Evolutionary conservation across 1,284 basidiomycete genomes (phyloP).

Genomic region (Fistulinella cinereoalba): DNA sequence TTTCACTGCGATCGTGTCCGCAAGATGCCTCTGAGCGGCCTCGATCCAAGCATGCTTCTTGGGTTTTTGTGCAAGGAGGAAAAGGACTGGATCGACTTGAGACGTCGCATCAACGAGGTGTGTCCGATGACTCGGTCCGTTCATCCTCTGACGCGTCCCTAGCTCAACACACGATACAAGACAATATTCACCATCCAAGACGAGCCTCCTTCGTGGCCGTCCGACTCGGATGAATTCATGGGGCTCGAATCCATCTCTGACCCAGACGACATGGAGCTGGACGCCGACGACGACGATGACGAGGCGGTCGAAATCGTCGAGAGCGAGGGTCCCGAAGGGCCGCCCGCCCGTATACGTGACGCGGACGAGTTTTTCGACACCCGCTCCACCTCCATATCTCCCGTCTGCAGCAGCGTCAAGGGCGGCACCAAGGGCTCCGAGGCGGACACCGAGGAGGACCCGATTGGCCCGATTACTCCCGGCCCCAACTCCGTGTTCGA

Average conservation of each 20-base stretch:
- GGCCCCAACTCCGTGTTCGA: slow-evolving; percentile 51
- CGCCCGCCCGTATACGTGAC: slow-evolving; percentile 20
- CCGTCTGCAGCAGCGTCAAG: slow-evolving; percentile 37
- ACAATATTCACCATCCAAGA: slow-evolving; percentile 82
- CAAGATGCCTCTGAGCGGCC: slow-evolving; percentile 87
- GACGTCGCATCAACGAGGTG: slow-evolving; percentile 69
- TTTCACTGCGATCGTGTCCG: slow-evolving; percentile 94
- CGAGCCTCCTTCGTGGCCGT: slow-evolving; percentile 81
- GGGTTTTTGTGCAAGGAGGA: slow-evolving; percentile 87
- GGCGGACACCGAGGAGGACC: slow-evolving; percentile 64
- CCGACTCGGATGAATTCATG: slow-evolving; percentile 70
- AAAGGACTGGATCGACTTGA: slow-evolving; percentile 82
- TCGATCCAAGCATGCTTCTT: slow-evolving; percentile 96
- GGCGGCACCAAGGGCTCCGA: slow-evolving; percentile 45
- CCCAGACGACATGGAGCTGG: slow-evolving; percentile 63
- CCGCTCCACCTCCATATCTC: slow-evolving; percentile 40
- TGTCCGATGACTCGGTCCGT: slow-evolving; percentile 21
- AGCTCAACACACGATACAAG: slow-evolving; percentile 59
- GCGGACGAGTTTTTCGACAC: slow-evolving; percentile 49
- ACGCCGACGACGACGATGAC: slow-evolving; percentile 43
- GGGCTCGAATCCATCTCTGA: slow-evolving; percentile 80
- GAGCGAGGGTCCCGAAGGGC: slow-evolving; percentile 14
- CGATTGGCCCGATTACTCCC: slow-evolving; percentile 62
- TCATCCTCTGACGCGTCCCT: too few species aligned
- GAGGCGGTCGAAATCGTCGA: slow-evolving; percentile 33